Base-by-base conservation (phyloP, 1,139 yeast species). In the Spathaspora sp. region DNA sequence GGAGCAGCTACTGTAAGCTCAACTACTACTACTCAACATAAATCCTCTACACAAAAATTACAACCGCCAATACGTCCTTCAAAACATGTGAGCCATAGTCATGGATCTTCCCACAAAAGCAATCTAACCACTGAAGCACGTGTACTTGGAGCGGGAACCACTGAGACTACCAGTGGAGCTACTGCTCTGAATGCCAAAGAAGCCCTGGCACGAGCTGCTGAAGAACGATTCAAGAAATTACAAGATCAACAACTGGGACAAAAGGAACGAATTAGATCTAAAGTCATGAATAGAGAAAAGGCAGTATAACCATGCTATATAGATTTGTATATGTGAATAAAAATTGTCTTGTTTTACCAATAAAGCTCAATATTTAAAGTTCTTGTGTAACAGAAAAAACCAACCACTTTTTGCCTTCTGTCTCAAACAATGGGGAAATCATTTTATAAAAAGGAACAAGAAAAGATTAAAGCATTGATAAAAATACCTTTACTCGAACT, bases 401-500 rank as follows among this genome's bases (percentile, higher is more conserved):
- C 9, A 13, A 25, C 13, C 33, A n/a, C 7, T 11, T 13, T 10
- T 31, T 11, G 6, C 15, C 10, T 31, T 31, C n/a, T 3, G 7
- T 2, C 5, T 29, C 8, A n/a, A 15, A 38, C 6, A 23, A 49
- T 50, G 52, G 52, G 48, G n/a, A 44, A 46, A 20, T 69, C 74
- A 4, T 70, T 63, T 53, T 68, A 57, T 49, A 59, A 63, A 47
- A 52, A 61, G 42, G 69, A 68, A 46, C 61, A 60, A 48, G 56
- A 62, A 38, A 55, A 60, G 45, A 56, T 70, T n/a, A 57, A 53
- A 39, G 50, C 54, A 7, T 43, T 55, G n/a, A 54, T 70, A 20
- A 61, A 59, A 45, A 59, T 58, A 18, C 72, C 71, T 0, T 51
- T 69, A 27, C 54, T 70, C 7, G 68, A 67, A 43, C 55, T 60